Percentiles rank a stretch among this genome's conserved stretches.
Evolutionary conservation across 108 stramenopile genomes (phyloP).

Genomic region (Epipyxis sp.): DNA sequence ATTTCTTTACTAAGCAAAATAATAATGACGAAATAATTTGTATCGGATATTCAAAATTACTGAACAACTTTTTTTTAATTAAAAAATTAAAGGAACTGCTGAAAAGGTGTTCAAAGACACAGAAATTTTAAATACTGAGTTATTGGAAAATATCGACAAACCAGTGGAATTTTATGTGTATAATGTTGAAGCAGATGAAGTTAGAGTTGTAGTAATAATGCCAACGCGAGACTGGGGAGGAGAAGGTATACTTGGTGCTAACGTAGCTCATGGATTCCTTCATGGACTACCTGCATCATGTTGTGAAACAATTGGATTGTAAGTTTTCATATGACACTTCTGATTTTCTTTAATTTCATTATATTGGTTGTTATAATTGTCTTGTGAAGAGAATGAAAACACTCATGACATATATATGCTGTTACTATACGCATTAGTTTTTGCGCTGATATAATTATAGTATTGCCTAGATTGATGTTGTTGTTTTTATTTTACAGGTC

Average conservation of each 20-base stretch:
- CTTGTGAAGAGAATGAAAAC: no score
- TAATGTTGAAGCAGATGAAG: slow-evolving; percentile 77
- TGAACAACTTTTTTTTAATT: no score
- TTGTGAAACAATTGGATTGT: slow-evolving; percentile 6
- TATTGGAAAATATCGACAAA: slow-evolving; percentile 65
- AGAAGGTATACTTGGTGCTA: slow-evolving; percentile 78
- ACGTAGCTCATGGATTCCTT: slow-evolving; percentile 83
- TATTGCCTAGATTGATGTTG: no score
- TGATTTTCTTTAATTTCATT: no score
- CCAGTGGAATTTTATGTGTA: slow-evolving; percentile 89
- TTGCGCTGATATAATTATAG: no score
- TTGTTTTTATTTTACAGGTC: no score
- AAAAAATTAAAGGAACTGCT: no score
- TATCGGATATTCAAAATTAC: no score
- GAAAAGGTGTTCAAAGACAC: slow-evolving; percentile 47
- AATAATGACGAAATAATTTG: slow-evolving; percentile 17
- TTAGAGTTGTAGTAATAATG: slow-evolving; percentile 77
- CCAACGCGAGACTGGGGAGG: slow-evolving; percentile 82
- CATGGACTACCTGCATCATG: slow-evolving; percentile 71
- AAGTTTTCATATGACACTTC: no score
- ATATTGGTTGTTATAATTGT: no score
- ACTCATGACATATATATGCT: no score
- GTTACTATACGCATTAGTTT: no score
- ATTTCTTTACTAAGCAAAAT: slow-evolving; percentile 26
- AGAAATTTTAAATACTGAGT: slow-evolving; percentile 62